phyloP scores from a whole-genome alignment of 192 early-diverging fungal genomes.

The Entomortierella beljakovae region DNA sequence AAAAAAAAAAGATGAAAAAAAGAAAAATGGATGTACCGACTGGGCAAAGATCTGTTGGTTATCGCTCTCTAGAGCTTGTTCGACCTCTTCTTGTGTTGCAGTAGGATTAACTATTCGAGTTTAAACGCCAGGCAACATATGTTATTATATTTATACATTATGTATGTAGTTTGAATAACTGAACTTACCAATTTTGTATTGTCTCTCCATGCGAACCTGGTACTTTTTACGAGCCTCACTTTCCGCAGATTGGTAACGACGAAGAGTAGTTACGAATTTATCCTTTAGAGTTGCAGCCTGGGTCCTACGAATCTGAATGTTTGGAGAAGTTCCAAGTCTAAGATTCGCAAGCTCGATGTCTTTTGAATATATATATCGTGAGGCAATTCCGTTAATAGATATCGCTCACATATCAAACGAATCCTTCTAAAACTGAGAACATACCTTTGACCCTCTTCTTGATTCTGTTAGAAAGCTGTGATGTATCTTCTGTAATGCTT shows the following conservation, averaged over 20 bases:
- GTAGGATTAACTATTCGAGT: conserved; percentile 77
- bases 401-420: neutral
- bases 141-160: too few relatives aligned
- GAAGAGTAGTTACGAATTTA: conserved; percentile 73
- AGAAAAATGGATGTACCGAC: conserved; percentile 57
- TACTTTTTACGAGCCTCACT: conserved; percentile 86
- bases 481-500: conserved; percentile 39
- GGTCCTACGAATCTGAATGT: conserved; percentile 39
- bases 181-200: conserved; percentile 81
- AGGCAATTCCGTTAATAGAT: too few relatives aligned
- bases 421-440: neutral
- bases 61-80: conserved; percentile 78
- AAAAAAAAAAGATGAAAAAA: neutral
- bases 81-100: conserved; percentile 81
- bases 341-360: conserved; percentile 44
- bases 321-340: conserved; percentile 21
- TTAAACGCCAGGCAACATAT: neutral
- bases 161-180: too few relatives aligned
- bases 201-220: conserved; percentile 83
- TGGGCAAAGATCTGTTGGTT: conserved; percentile 85
- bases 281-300: conserved; percentile 67
- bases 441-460: conserved; percentile 63
- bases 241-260: conserved; percentile 83
- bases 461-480: conserved; percentile 47
- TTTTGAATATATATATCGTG: too few relatives aligned